These are phyloP conservation scores for Scedosporium aurantiacum DNA, from an alignment of 2,329 filamentous ascomycete species.

Conservation along the genomic window DNA sequence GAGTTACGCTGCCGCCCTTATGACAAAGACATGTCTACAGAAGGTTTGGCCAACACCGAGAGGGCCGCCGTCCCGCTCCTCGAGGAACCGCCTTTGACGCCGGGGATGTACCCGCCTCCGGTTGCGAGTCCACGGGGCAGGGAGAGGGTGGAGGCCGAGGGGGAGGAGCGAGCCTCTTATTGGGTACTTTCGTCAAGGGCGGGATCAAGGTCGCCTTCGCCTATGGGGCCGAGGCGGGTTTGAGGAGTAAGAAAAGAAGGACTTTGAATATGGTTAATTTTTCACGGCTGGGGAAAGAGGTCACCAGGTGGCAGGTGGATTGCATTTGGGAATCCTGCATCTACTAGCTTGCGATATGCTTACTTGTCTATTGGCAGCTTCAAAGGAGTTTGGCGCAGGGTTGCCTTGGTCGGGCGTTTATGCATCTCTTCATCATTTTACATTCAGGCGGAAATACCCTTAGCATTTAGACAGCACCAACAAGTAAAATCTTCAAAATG, in stretches of 20 bases:
- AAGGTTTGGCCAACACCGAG: not conserved
- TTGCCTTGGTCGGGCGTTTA: too few species aligned
- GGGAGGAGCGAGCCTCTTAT: not conserved
- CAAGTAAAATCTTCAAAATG: too few species aligned
- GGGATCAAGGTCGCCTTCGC: not conserved
- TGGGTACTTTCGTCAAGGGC: not conserved
- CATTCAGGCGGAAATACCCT: too few species aligned
- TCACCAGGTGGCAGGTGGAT: too few species aligned
- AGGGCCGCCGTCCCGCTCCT: not conserved
- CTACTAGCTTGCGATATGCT: too few species aligned
- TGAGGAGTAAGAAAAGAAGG: not conserved
- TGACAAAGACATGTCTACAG: not conserved
- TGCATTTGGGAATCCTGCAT: too few species aligned
- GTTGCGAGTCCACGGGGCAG: not conserved
- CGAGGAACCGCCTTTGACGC: not conserved
- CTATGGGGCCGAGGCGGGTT: not conserved
- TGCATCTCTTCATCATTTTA: too few species aligned
- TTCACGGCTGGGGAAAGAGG: too few species aligned
- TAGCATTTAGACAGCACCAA: too few species aligned
- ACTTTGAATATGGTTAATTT: too few species aligned
- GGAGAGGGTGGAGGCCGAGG: not conserved
- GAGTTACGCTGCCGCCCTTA: not conserved
- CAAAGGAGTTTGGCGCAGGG: too few species aligned
- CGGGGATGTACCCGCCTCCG: not conserved
- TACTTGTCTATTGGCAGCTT: too few species aligned